phyloP scores from a whole-genome alignment of 192 early-diverging fungal species.

The Podila epigama region DNA sequence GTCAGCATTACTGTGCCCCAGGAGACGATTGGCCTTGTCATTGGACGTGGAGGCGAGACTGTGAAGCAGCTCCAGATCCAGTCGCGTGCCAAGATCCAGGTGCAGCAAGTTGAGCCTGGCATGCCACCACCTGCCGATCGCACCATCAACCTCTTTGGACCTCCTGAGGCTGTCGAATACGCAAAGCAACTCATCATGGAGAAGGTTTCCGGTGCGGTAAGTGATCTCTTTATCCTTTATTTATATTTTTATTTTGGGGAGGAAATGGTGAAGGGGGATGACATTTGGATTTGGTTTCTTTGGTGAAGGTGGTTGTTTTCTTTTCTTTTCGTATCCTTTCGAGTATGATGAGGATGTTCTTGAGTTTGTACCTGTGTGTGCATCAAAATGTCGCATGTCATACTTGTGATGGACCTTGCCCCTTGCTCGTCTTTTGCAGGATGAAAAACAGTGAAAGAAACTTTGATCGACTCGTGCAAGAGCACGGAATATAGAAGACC shows the following conservation, averaged over 20 bases:
- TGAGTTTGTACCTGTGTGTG: no score
- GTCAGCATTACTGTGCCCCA: conserved; percentile 69
- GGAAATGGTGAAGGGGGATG: not conserved
- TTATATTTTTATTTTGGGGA: not conserved
- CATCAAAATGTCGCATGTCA: no score
- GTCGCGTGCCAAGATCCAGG: conserved; percentile 68
- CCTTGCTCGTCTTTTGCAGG: no score
- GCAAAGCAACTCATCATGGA: conserved; percentile 61
- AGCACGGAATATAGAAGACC: no score
- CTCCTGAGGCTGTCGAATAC: conserved; percentile 51
- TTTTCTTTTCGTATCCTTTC: no score
- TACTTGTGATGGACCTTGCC: no score
- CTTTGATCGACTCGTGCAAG: no score
- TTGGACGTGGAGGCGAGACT: conserved; percentile 68
- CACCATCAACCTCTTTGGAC: conserved; percentile 56
- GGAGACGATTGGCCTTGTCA: conserved; percentile 61
- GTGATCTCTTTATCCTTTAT: conserved; percentile 1
- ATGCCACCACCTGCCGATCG: conserved; percentile 51
- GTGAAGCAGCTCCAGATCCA: conserved; percentile 65
- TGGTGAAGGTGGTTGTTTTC: no score
- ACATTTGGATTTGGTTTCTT: conserved; percentile 6
- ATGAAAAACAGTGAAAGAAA: no score
- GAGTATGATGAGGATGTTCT: no score
- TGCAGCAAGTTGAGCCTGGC: conserved; percentile 54
- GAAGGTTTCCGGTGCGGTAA: conserved; percentile 57